Conservation (phyloP, 768 basidiomycete genomes). For the Coprinopsis strossmayeri region DNA sequence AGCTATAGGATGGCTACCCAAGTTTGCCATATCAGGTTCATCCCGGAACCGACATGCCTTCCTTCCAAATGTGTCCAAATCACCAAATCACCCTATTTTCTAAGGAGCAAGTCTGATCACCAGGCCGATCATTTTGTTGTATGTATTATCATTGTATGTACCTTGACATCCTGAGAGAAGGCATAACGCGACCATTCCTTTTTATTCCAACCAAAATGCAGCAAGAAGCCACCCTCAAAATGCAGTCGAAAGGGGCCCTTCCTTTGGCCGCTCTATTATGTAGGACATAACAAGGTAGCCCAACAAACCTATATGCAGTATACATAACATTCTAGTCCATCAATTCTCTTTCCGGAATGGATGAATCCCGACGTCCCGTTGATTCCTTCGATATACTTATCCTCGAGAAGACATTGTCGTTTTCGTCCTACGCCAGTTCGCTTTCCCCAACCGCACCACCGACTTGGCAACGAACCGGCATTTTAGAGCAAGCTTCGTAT, state of each 20-base stretch:
- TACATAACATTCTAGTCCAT: neutral
- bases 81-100: too few species aligned
- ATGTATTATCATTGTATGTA: neutral
- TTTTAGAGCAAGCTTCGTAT: neutral
- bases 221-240: neutral
- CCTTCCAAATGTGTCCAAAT: too few species aligned
- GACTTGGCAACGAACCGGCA: neutral
- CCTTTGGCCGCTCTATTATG: too few species aligned
- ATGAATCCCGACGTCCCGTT: neutral
- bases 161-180: neutral
- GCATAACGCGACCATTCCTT: neutral
- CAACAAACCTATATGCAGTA: neutral
- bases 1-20: too few species aligned
- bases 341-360: neutral
- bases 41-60: too few species aligned
- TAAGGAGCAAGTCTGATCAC: too few species aligned
- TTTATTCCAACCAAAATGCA: too few species aligned
- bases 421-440: neutral
- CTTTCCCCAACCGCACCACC: neutral
- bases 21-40: too few species aligned
- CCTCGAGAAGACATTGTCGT: neutral
- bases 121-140: too few species aligned
- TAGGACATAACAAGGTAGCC: neutral
- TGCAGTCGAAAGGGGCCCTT: too few species aligned
- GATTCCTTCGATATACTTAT: neutral